These are phyloP conservation scores for Alternaria gansuensis DNA, from an alignment of 2,329 filamentous ascomycete species.

Conservation along the genomic window DNA sequence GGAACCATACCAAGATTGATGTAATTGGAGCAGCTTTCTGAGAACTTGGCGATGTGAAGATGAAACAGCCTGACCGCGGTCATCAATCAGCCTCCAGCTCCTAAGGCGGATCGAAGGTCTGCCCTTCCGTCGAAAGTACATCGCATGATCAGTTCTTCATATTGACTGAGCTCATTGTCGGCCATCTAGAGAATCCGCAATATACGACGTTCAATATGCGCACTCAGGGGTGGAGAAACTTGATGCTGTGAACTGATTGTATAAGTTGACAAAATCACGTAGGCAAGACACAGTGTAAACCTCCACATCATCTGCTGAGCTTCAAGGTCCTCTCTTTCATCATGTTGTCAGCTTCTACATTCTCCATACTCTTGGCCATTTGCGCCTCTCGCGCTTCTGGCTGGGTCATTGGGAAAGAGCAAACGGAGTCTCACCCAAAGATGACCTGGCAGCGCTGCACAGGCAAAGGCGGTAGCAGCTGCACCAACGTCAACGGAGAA, in stretches of 20 bases:
- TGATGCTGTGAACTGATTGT: background rate
- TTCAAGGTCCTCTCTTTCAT: background rate
- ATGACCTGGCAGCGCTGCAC: slow-evolving; percentile 55
- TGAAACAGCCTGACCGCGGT: slow-evolving; percentile 16
- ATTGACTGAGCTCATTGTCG: slow-evolving; percentile 20
- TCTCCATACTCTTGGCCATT: slow-evolving; percentile 36
- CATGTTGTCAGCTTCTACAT: slow-evolving; percentile 36
- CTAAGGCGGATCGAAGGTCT: slow-evolving; percentile 27
- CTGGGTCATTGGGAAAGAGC: slow-evolving; percentile 49
- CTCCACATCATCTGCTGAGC: background rate
- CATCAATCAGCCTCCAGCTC: slow-evolving; percentile 9
- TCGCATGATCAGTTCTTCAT: slow-evolving; percentile 28
- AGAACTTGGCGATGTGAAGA: slow-evolving; percentile 18
- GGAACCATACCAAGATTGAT: slow-evolving; percentile 17
- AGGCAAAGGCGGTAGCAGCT: slow-evolving; percentile 46
- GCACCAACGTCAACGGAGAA: slow-evolving; percentile 45
- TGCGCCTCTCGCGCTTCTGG: slow-evolving; percentile 40
- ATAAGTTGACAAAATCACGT: slow-evolving; percentile 3
- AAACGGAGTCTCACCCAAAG: slow-evolving; percentile 54
- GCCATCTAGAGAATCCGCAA: slow-evolving; percentile 18
- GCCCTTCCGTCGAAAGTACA: slow-evolving; percentile 29
- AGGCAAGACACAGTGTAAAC: background rate
- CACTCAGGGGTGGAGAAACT: background rate
- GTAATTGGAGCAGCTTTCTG: slow-evolving; percentile 13
- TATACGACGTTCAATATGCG: slow-evolving; percentile 18